Conservation (phyloP, 2,329 filamentous ascomycete species). For the Zymoseptoria passerinii region DNA sequence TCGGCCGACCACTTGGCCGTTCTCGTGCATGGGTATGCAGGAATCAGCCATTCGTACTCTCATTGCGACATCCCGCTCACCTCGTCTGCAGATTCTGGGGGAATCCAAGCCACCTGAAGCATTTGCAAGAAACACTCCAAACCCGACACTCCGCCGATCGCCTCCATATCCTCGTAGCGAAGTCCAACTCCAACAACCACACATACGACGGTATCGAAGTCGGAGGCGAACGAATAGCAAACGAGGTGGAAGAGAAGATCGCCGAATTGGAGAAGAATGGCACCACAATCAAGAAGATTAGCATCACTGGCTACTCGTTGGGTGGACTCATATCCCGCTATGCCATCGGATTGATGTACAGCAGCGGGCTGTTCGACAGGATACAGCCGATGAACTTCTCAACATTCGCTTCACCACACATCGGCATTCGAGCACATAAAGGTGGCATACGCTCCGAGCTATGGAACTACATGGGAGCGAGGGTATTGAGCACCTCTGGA, state of each 20-base stretch:
- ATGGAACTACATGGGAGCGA: slow-evolving; percentile 72
- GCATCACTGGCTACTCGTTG: slow-evolving; percentile 80
- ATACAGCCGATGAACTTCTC: slow-evolving; percentile 86
- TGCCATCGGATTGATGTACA: slow-evolving; percentile 72
- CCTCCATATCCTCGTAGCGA: slow-evolving; percentile 62
- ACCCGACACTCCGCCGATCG: slow-evolving; percentile 52
- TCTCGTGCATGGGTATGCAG: slow-evolving; percentile 61
- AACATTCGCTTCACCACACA: slow-evolving; percentile 73
- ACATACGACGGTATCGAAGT: slow-evolving; percentile 62
- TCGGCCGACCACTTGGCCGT: slow-evolving; percentile 60
- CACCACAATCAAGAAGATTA: slow-evolving; percentile 69
- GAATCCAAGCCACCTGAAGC: slow-evolving; percentile 63
- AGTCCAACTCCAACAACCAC: slow-evolving; percentile 63
- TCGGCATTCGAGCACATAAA: slow-evolving; percentile 46
- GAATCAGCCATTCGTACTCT: not conserved
- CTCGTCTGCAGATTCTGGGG: slow-evolving; percentile 57
- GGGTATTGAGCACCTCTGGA: slow-evolving; percentile 73
- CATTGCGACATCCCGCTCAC: not conserved
- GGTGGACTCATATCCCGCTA: slow-evolving; percentile 83
- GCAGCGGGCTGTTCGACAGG: slow-evolving; percentile 69
- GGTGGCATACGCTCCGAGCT: slow-evolving; percentile 36
- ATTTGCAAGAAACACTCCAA: slow-evolving; percentile 58
- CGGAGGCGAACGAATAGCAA: slow-evolving; percentile 57
- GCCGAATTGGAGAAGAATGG: slow-evolving; percentile 50
- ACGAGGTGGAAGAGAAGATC: slow-evolving; percentile 55